phyloP scores from a whole-genome alignment of 2,329 filamentous ascomycete species.

The Gaeumannomyces tritici region DNA sequence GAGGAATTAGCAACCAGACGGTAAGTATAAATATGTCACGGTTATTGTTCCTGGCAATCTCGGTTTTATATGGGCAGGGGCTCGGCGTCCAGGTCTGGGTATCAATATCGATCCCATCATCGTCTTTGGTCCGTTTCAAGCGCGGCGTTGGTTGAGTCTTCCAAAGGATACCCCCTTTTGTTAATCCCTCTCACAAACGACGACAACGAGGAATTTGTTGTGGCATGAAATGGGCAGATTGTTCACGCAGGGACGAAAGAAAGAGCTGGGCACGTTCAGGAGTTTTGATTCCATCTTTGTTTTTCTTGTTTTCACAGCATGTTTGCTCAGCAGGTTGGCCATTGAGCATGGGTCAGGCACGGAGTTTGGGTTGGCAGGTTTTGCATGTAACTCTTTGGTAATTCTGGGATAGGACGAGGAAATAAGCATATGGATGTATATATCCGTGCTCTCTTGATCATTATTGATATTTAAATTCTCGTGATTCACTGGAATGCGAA shows the following conservation, averaged over 20 bases:
- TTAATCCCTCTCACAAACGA: background rate
- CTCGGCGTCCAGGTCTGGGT: constrained; percentile 11
- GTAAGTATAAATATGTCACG: constrained; percentile 30
- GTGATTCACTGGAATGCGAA: background rate
- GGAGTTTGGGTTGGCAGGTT: background rate
- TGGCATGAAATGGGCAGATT: background rate
- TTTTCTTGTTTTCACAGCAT: background rate
- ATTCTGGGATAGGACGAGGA: background rate
- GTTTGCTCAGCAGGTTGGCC: background rate
- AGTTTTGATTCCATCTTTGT: background rate
- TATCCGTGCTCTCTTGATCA: background rate
- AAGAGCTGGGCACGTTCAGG: background rate
- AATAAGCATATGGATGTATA: background rate
- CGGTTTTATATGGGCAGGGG: constrained; percentile 24
- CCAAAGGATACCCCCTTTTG: background rate
- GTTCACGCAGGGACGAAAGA: background rate
- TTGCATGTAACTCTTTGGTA: background rate
- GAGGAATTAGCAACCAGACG: constrained; percentile 19
- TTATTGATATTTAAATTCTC: background rate
- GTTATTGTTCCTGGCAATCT: constrained; percentile 22
- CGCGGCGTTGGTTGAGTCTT: constrained; percentile 34
- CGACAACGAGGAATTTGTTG: background rate
- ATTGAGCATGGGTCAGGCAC: background rate
- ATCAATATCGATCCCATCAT: constrained; percentile 7
- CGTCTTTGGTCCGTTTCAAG: constrained; percentile 27